Base-by-base conservation (phyloP, 2,329 filamentous ascomycete genomes). In the Beauveria caledonica region DNA sequence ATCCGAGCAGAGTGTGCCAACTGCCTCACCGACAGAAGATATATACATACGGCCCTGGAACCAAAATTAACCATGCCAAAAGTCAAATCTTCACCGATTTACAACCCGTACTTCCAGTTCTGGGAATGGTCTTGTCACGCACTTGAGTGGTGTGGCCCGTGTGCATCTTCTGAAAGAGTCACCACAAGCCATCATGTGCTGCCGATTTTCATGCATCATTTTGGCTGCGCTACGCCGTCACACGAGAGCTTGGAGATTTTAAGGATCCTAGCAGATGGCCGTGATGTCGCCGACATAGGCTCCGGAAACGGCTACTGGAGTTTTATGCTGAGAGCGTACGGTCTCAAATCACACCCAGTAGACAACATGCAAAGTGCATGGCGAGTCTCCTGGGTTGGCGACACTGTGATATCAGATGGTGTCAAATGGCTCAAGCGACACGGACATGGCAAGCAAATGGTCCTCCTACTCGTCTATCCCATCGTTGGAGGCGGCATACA, bases 221-320 rank as follows among this genome's bases (percentile, higher is more conserved):
- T 91, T 70, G 87, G 87, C 55, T 92, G 88, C 73, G 82, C 83
- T 1, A 85, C 85, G 21, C 88, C 88, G 0, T 83, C 81, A 10
- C 86, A 87, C 70, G 86, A 90, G 66, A 78, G 82, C 1, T 74
- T 92, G 13, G 76, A 80, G 63, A 75, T 87, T 23, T 78, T 91
- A 36, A 79, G 78, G 40, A 75, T 80, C 52, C 70, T 89, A 2
- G 78, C 82, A 6, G 78, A 77, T 1, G 77, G 77, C 3, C 75
- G 80, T 6, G 70, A 77, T 13, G 76, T 91, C 8, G 74, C 87
- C 10, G 88, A 91, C 65, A 73, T 90, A 44, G 88, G 87, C 4
- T 85, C 81, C 58, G 88, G 88, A 2, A 89, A 87, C 68, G 88
- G 87, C 11, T 92, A 91, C 74, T 92, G 88, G 88, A 81, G 83